Evolutionary conservation across 2,329 filamentous ascomycete species (phyloP), one percentile per base, ranked within the genome.

Genomic region (Colletotrichum musae): DNA sequence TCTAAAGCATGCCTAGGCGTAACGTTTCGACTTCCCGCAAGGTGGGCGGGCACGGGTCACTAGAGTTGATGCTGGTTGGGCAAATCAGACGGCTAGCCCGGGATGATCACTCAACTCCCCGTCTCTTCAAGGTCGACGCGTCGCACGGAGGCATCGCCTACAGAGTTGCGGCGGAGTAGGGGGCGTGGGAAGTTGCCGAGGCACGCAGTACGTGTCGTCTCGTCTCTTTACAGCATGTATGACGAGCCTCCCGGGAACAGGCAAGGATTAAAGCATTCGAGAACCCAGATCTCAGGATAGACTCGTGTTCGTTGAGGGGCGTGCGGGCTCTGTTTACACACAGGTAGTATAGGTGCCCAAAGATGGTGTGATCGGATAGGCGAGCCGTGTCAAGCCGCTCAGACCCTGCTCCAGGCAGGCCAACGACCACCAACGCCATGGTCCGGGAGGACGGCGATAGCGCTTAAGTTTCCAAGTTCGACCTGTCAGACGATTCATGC

Each of bases 291-390:
- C 16, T 15, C 41, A 43, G 41, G 41, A 15, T 15, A 15, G 41
- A 50, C 12, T 50, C 10, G 18, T 4, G 7, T 50, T 50, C n/a
- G 47, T 50, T 24, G 21, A 24, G 18, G 47, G 4, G 41, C 41
- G 13, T n/a, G 41, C 41, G 15, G 41, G 41, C 9, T 36, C 7
- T 36, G 32, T 36, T 24, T 50, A 24, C 21, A 24, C n/a, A 16
- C 16, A 47, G 45, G 16, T 16, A 16, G 45, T 16, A 1, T 16
- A 16, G 18, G 15, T 47, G 45, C 32, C 32, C 32, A 6, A 6
- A 48, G 59, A 28, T 68, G 65, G 54, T 66, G 56, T 69, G 66
- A 28, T 56, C 56, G 56, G 66, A 56, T 52, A 58, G 53, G 18
- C n/a, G 48, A 58, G 54, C 65, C 54, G 54, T 47, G 16, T 54